Percentiles rank a stretch among this genome's conserved stretches.
phyloP scores from a whole-genome alignment of 345 rosid genomes.

The Rhizophora mangle region DNA sequence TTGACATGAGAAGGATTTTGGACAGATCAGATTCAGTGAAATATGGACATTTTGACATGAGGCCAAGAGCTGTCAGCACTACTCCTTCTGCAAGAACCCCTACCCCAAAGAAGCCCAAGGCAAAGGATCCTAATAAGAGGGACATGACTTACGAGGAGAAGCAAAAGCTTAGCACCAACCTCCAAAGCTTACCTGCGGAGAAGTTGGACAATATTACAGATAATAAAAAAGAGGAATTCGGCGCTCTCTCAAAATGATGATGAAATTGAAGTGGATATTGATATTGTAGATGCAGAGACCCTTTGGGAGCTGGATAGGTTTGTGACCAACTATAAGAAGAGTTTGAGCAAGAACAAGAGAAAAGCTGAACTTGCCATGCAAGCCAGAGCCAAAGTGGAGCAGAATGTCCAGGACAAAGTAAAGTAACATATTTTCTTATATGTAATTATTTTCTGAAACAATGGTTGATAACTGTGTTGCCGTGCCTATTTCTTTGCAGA shows the following conservation, averaged over 20 bases:
- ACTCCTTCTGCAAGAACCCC: constrained; percentile 88
- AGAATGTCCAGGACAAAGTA: constrained; percentile 62
- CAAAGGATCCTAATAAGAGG: constrained; percentile 89
- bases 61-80: constrained; percentile 48
- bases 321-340: constrained; percentile 90
- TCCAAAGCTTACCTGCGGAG: constrained; percentile 86
- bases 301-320: constrained; percentile 99
- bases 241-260: constrained; percentile 74
- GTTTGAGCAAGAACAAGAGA: constrained; percentile 94
- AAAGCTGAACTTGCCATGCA: constrained; percentile 86
- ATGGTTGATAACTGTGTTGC: constrained; percentile 5
- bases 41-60: constrained; percentile 37
- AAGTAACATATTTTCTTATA: neutral
- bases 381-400: constrained; percentile 70
- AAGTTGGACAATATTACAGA: constrained; percentile 92
- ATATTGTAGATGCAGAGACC: constrained; percentile 94
- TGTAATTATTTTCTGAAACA: neutral
- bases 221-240: constrained; percentile 87
- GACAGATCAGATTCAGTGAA: constrained; percentile 75
- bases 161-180: constrained; percentile 88
- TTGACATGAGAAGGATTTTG: constrained; percentile 71
- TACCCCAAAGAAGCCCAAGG: constrained; percentile 90
- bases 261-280: constrained; percentile 97
- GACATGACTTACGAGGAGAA: constrained; percentile 98
- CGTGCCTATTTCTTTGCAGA: constrained; percentile 38